Percentiles rank a stretch among this genome's conserved stretches.
Conservation (phyloP, 768 basidiomycete genomes). For the Suillus hirtellus region DNA sequence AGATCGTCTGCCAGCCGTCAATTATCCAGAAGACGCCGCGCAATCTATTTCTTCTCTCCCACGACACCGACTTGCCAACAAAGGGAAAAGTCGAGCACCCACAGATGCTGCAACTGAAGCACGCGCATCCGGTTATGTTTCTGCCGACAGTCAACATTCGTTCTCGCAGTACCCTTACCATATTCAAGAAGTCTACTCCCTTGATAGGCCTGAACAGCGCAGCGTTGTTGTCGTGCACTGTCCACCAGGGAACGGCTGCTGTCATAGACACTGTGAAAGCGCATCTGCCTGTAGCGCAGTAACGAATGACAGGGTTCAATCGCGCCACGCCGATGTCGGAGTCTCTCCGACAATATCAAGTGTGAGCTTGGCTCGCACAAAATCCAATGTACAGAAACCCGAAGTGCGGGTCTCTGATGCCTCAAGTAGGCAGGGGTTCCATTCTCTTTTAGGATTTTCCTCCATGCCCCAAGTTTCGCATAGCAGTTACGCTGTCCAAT, state of each 20-base stretch:
- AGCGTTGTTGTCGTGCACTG: constrained; percentile 3
- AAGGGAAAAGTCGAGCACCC: neutral
- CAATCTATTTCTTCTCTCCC: neutral
- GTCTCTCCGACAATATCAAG: constrained; percentile 28
- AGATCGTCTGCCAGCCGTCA: neutral
- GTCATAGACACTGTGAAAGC: neutral
- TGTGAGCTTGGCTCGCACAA: constrained; percentile 5
- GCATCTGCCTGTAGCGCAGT: neutral
- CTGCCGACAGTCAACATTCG: neutral
- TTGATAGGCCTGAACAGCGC: neutral
- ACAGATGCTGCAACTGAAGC: constrained; percentile 1
- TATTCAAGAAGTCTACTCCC: constrained; percentile 7
- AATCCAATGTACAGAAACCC: neutral
- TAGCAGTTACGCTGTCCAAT: constrained; percentile 14
- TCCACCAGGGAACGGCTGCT: neutral
- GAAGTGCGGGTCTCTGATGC: constrained; percentile 3
- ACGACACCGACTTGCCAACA: neutral
- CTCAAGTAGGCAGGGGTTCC: neutral
- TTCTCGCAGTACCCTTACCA: neutral
- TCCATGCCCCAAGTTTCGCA: constrained; percentile 16
- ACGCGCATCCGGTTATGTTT: neutral
- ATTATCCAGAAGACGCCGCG: neutral
- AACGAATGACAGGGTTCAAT: neutral
- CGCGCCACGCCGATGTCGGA: constrained; percentile 27
- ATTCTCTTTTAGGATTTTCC: constrained; percentile 13